phyloP scores from a whole-genome alignment of 805 yeast genomes.

The Spencermartinsiella europaea region DNA sequence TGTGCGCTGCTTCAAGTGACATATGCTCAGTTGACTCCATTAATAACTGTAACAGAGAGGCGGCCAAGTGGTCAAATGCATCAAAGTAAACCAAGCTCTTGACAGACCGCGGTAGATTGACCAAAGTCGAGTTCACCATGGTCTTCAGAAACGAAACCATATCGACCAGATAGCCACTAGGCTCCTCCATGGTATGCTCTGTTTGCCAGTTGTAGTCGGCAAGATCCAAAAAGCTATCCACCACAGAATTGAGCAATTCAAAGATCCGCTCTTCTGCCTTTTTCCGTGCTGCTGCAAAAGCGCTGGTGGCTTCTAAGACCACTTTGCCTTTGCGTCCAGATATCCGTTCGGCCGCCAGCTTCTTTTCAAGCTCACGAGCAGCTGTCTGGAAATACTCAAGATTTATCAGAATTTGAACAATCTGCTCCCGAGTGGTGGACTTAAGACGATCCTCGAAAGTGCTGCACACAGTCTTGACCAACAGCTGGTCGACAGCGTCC shows the following conservation, averaged over 20 bases:
- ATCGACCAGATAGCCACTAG: conserved; percentile 72
- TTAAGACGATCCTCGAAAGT: conserved; percentile 57
- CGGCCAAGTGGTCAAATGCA: conserved; percentile 79
- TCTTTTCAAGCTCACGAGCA: conserved; percentile 53
- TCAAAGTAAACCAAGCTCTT: conserved; percentile 76
- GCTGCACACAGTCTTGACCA: conserved; percentile 60
- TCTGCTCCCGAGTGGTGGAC: conserved; percentile 78
- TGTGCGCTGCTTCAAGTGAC: conserved; percentile 56
- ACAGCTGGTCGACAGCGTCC: conserved; percentile 60
- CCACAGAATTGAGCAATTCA: conserved; percentile 73
- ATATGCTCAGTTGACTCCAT: conserved; percentile 46
- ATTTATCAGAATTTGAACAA: conserved; percentile 83
- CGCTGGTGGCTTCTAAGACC: conserved; percentile 47
- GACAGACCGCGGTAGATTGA: conserved; percentile 72
- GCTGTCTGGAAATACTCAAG: conserved; percentile 81
- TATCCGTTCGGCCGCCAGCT: conserved; percentile 35
- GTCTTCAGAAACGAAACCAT: conserved; percentile 80
- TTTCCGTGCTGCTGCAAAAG: conserved; percentile 55
- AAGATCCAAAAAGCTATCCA: conserved; percentile 73
- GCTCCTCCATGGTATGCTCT: conserved; percentile 45
- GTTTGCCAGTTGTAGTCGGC: conserved; percentile 84
- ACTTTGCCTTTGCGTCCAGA: conserved; percentile 37
- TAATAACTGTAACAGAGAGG: conserved; percentile 58
- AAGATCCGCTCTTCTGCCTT: conserved; percentile 77
- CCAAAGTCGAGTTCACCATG: conserved; percentile 78